Percentiles rank a stretch among this genome's conserved stretches.
These are phyloP conservation scores for Xylaria bambusicola DNA, from an alignment of 495 filamentous ascomycete species.

Conservation along the genomic window DNA sequence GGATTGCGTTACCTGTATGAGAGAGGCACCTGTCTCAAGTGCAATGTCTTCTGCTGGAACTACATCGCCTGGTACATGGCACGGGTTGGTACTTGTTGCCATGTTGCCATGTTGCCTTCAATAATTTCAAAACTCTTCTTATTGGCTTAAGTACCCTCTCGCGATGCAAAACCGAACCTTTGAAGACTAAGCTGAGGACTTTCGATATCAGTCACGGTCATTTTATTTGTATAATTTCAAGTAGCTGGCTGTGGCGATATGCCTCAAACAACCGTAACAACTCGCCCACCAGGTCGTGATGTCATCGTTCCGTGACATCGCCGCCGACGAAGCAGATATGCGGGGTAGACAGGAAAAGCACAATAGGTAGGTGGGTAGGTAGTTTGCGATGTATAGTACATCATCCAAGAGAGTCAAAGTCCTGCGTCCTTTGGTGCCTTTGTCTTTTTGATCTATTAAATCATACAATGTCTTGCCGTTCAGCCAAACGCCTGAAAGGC, in stretches of 20 bases:
- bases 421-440: too few species aligned
- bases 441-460: too few species aligned
- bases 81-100: constrained; percentile 15
- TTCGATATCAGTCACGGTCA: too few species aligned
- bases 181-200: too few species aligned
- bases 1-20: constrained; percentile 30
- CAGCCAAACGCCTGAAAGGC: too few species aligned
- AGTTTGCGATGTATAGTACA: too few species aligned
- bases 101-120: not conserved
- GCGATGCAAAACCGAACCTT: too few species aligned
- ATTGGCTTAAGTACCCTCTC: not conserved
- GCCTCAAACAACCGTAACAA: not conserved
- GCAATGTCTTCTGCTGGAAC: constrained; percentile 24
- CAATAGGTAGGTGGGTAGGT: too few species aligned
- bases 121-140: not conserved
- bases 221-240: not conserved
- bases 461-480: too few species aligned
- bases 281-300: not conserved
- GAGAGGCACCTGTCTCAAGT: constrained; percentile 34
- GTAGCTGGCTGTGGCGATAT: not conserved
- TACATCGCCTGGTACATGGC: constrained; percentile 25
- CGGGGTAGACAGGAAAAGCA: not conserved
- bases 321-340: too few species aligned
- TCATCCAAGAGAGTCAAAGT: too few species aligned
- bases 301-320: not conserved